phyloP scores from a whole-genome alignment of 1,284 basidiomycete genomes.

The Polyporus tsugae region DNA sequence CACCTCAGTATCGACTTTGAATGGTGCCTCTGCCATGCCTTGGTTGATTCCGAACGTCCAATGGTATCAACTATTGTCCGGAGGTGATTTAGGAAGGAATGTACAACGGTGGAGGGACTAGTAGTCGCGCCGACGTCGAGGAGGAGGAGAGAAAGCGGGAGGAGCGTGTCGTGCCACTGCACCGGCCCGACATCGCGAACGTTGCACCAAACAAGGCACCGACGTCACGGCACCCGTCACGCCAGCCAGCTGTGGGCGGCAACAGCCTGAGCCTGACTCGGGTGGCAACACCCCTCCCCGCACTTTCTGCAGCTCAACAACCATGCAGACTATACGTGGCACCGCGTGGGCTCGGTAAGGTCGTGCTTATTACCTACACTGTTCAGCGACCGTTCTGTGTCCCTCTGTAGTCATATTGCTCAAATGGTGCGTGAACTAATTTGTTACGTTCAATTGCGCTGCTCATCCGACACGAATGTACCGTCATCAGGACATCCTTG shows the following conservation, averaged over 20 bases:
- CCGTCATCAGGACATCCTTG: slow-evolving; percentile 17
- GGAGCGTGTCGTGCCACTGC: not conserved
- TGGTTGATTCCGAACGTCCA: not conserved
- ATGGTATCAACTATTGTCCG: not conserved
- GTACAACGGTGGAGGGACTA: not conserved
- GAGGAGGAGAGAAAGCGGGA: not conserved
- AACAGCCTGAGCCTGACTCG: too few species aligned
- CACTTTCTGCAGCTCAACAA: not conserved
- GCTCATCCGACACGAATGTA: not conserved
- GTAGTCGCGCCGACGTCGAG: not conserved
- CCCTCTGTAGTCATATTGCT: not conserved
- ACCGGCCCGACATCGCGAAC: slow-evolving; percentile 6
- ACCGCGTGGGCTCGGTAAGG: not conserved
- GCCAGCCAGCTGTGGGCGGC: not conserved
- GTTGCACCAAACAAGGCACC: slow-evolving; percentile 3
- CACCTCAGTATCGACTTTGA: slow-evolving; percentile 41
- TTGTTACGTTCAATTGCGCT: not conserved
- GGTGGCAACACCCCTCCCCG: not conserved
- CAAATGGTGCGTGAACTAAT: slow-evolving; percentile 5
- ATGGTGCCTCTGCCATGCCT: slow-evolving; percentile 24
- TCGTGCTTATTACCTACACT: not conserved
- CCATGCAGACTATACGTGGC: not conserved
- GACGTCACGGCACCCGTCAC: slow-evolving; percentile 6
- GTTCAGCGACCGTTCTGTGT: not conserved
- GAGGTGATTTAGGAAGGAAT: not conserved